These are phyloP conservation scores for Nakaseomyces delphensis DNA, from an alignment of 1,139 yeast species.

Conservation along the genomic window DNA sequence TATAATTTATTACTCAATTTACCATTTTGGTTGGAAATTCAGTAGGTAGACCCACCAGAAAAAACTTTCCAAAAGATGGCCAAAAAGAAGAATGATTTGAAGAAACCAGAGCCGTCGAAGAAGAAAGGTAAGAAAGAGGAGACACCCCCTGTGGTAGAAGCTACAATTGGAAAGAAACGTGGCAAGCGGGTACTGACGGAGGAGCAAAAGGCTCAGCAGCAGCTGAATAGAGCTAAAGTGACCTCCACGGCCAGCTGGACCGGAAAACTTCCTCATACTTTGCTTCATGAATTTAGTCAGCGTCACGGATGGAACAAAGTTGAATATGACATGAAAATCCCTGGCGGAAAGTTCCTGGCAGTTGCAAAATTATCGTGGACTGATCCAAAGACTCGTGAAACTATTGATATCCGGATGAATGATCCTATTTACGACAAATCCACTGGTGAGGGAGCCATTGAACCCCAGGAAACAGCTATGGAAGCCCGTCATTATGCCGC, in stretches of 20 bases:
- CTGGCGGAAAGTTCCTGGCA: conserved; percentile 44
- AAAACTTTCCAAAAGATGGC: neutral
- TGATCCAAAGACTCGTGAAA: conserved; percentile 73
- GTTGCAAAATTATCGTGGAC: conserved; percentile 56
- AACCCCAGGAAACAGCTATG: conserved; percentile 68
- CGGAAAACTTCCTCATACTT: conserved; percentile 83
- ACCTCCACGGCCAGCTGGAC: conserved; percentile 73
- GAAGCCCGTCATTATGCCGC: conserved; percentile 92
- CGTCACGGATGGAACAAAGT: conserved; percentile 86
- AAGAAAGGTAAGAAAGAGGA: conserved; percentile 6
- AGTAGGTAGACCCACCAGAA: too few species aligned
- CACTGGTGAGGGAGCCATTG: conserved; percentile 33
- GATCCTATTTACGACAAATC: conserved; percentile 45
- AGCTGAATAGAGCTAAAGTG: conserved; percentile 37
- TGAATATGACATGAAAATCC: conserved; percentile 55
- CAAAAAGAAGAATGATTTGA: neutral
- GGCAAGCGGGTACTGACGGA: conserved; percentile 13
- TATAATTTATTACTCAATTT: too few species aligned
- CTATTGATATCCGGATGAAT: conserved; percentile 48
- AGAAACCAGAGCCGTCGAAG: conserved; percentile 1
- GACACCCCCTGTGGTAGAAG: neutral
- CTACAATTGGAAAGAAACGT: conserved; percentile 6
- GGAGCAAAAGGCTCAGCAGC: conserved; percentile 19
- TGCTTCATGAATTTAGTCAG: conserved; percentile 82
- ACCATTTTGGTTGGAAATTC: too few species aligned